These are phyloP conservation scores for Penicillium sp. DNA, from an alignment of 2,329 filamentous ascomycete species.

Conservation along the genomic window DNA sequence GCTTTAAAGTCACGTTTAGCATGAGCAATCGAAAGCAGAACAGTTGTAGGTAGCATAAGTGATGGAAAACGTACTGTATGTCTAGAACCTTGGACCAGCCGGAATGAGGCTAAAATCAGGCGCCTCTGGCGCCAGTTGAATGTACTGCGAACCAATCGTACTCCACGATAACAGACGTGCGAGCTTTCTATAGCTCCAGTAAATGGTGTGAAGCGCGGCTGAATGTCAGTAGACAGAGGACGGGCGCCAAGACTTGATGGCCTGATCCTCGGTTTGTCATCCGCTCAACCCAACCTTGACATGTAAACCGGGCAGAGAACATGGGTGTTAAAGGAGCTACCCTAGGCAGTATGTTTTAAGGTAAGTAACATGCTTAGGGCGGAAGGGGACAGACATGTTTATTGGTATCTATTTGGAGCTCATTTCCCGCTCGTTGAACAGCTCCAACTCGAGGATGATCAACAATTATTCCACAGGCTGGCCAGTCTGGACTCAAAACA, in stretches of 20 bases:
- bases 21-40: not conserved
- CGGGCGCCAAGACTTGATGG: not conserved
- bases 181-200: not conserved
- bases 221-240: not conserved
- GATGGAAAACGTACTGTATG: not conserved
- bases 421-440: too few relatives aligned
- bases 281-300: too few relatives aligned
- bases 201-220: not conserved
- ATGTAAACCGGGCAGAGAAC: too few relatives aligned
- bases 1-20: not conserved
- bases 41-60: not conserved
- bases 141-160: not conserved
- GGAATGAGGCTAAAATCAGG: too few relatives aligned
- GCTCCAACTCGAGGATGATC: not conserved
- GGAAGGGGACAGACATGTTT: too few relatives aligned
- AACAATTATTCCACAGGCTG: not conserved
- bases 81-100: not conserved
- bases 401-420: too few relatives aligned
- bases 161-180: not conserved
- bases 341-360: too few relatives aligned
- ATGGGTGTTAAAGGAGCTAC: too few relatives aligned
- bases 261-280: slow-evolving; percentile 4
- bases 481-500: not conserved
- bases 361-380: too few relatives aligned
- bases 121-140: not conserved